A percentile compares a stretch with the other conserved stretches of the same genome.
phyloP scores from a whole-genome alignment of 2,329 filamentous ascomycete genomes.

The Trichoderma gracile region DNA sequence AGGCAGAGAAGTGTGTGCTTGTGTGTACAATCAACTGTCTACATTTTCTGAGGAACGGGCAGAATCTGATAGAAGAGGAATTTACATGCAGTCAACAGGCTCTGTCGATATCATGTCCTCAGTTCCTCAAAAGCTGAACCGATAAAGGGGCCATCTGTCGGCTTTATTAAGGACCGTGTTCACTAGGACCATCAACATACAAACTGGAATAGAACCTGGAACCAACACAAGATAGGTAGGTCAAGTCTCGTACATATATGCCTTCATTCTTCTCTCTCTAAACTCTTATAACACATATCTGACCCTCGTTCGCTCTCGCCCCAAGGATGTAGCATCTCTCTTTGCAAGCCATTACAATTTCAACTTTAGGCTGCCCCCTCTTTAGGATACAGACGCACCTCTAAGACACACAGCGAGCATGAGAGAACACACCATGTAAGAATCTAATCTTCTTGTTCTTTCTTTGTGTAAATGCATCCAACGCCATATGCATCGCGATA shows the following conservation, averaged over 20 bases:
- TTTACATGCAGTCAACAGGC: neutral
- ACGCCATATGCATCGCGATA: conserved; percentile 24
- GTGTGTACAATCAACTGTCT: neutral
- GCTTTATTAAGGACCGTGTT: neutral
- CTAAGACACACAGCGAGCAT: neutral
- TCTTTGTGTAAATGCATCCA: conserved; percentile 21
- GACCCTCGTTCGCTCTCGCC: conserved; percentile 5
- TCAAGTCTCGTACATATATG: neutral
- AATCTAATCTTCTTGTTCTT: neutral
- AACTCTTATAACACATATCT: neutral
- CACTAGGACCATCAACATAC: neutral
- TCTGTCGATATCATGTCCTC: neutral
- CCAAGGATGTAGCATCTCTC: neutral
- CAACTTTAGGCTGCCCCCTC: neutral
- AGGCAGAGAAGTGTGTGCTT: too few relatives aligned
- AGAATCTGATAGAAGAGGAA: too few relatives aligned
- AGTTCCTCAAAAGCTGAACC: neutral
- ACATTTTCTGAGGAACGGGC: too few relatives aligned
- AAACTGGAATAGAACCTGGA: neutral
- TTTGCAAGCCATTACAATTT: neutral
- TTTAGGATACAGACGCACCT: neutral
- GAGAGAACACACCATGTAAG: neutral
- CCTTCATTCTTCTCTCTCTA: neutral
- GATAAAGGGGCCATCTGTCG: neutral
- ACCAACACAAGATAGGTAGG: neutral